Percentiles rank a stretch among this genome's conserved stretches.
Evolutionary conservation across 345 rosid species (phyloP).

Genomic region (Cochlearia excelsa): DNA sequence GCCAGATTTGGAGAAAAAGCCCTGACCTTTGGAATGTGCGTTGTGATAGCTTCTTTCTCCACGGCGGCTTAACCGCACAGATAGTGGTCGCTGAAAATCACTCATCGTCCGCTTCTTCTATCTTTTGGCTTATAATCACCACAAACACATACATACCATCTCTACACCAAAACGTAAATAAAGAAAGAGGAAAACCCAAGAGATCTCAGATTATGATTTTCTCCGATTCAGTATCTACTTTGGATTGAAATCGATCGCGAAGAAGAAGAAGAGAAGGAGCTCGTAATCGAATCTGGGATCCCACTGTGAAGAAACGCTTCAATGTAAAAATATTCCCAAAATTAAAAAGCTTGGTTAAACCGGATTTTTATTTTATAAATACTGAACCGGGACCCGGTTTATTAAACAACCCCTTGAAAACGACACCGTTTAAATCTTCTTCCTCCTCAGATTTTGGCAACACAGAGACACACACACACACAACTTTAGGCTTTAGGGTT

Average conservation of each 20-base stretch:
- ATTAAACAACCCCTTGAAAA: not conserved
- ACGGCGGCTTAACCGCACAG: slow-evolving; percentile 45
- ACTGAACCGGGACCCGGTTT: not conserved
- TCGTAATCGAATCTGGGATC: not conserved
- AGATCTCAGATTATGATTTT: not conserved
- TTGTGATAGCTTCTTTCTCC: slow-evolving; percentile 48
- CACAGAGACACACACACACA: too few species aligned
- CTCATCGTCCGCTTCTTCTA: slow-evolving; percentile 41
- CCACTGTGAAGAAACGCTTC: too few species aligned
- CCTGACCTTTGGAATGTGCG: slow-evolving; percentile 45
- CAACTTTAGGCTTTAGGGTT: too few species aligned
- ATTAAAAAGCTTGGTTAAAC: too few species aligned
- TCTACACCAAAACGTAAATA: not conserved
- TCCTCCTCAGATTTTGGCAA: not conserved
- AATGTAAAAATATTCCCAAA: too few species aligned
- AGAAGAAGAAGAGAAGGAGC: not conserved
- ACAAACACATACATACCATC: not conserved
- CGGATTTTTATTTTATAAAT: too few species aligned
- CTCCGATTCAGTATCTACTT: too few species aligned
- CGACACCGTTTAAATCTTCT: not conserved
- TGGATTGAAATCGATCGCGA: not conserved
- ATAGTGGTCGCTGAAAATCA: slow-evolving; percentile 51
- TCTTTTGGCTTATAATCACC: slow-evolving; percentile 16
- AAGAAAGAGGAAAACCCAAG: not conserved
- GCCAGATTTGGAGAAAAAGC: not conserved